phyloP scores from a whole-genome alignment of 2,329 filamentous ascomycete species.

The Ceratocystis albifundus region DNA sequence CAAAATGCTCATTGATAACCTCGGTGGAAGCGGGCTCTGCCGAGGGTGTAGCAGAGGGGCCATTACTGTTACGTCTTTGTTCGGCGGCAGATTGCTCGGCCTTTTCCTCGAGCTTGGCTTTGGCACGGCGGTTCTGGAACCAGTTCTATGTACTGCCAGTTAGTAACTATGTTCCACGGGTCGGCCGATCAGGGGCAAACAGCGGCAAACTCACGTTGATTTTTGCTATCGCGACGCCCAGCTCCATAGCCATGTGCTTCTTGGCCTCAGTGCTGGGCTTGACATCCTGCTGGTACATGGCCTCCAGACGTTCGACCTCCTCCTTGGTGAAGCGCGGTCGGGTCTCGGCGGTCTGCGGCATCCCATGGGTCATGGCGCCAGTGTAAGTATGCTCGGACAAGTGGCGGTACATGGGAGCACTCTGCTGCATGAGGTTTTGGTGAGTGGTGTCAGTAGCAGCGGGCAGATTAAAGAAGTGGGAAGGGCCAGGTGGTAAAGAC shows the following conservation, averaged over 20 bases:
- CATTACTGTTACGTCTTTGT: slow-evolving; percentile 25
- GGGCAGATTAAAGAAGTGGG: not conserved
- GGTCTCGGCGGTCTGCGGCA: slow-evolving; percentile 32
- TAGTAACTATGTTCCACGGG: not conserved
- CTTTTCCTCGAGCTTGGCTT: slow-evolving; percentile 53
- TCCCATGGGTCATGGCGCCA: not conserved
- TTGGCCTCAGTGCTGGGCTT: slow-evolving; percentile 53
- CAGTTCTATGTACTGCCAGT: slow-evolving; percentile 41
- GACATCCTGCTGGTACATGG: slow-evolving; percentile 51
- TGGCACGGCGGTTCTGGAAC: slow-evolving; percentile 56
- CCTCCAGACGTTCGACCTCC: slow-evolving; percentile 48
- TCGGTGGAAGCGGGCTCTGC: slow-evolving; percentile 26
- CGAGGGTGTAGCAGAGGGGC: slow-evolving; percentile 22
- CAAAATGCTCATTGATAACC: slow-evolving; percentile 29
- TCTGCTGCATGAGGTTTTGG: slow-evolving; percentile 4
- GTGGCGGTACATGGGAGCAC: not conserved
- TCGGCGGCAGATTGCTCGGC: slow-evolving; percentile 37
- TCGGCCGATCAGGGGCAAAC: not conserved
- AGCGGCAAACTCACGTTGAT: slow-evolving; percentile 43
- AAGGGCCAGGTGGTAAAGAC: slow-evolving; percentile 1
- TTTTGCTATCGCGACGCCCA: slow-evolving; percentile 51
- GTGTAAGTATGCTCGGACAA: slow-evolving; percentile 3
- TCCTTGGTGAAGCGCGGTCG: slow-evolving; percentile 47
- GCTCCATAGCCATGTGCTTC: slow-evolving; percentile 48
- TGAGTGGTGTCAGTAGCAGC: not conserved